Evolutionary conservation across 2,329 filamentous ascomycete species (phyloP), one percentile per base, ranked within the genome.

Genomic region (Alternaria triticimaculans): DNA sequence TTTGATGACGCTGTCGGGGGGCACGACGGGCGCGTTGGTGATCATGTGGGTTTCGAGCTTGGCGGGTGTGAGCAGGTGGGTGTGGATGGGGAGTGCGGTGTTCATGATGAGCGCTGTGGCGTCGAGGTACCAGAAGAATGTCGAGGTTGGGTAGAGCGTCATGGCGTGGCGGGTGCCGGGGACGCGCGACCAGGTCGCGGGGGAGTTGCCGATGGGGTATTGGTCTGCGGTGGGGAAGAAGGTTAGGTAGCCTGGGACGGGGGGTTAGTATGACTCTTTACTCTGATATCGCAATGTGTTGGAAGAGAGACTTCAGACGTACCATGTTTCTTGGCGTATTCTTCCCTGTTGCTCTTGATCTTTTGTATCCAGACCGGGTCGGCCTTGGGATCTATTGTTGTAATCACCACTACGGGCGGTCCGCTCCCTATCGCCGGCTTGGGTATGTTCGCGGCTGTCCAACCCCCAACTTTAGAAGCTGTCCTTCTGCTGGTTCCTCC

Each of bases 1-100:
- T 84, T 92, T 95, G 82, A 99, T 98, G 72, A 99, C 94, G 82
- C 93, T 97, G 81, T 97, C 93, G 0, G 96, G 96, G 3, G 95
- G 96, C 9, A 98, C 95, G 55, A 99, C 89, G 6, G 96, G 89
- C 58, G 90, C 86, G 79, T 97, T 92, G 78, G 89, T 91, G 72
- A 96, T 88, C 93, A 98, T 97, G 60, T 92, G 79, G 21, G 84
- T 85, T 74, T 96, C 91, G 51, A 99, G 85, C 60, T 85, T 87
- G 56, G 84, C 83, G 11, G 89, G 82, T 11, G 88, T 84, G 79
- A 96, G 88, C 43, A 99, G 81, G 72, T 93, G 87, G 2, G 88
- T 84, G 68, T 93, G 89, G 33, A 98, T 82, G 14, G 88, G 87
- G 57, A 91, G 82, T 33, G 84, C 82, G 7, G 92, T 90, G 78